Evolutionary conservation across 805 yeast species (phyloP), one percentile per base, ranked within the genome.

Genomic region (Suhomyces canberraensis): DNA sequence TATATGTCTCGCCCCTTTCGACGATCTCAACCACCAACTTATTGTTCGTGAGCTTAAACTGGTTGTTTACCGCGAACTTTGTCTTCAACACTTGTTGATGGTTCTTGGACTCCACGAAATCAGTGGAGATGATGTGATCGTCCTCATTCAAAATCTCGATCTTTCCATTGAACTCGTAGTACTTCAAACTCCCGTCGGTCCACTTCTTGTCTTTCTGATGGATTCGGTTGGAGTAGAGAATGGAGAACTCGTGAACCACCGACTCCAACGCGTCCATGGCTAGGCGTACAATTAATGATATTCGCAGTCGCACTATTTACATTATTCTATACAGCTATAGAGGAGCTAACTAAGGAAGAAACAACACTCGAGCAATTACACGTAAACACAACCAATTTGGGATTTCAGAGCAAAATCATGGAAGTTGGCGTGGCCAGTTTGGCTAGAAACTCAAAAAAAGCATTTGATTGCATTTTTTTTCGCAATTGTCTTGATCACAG

Each of bases 151-250:
- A 56, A 15, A 76, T 52, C 35, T 72, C 71, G 8, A 75, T 38
- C 46, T 75, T 74, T 29, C 67, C 66, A 51, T 76, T 76, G 46
- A 73, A 62, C 44, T 65, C 67, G 49, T 70, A 76, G 49, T 57
- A 63, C 37, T 61, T 60, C 36, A 75, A 48, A 8, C 48, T 58
- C 1, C 81, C 81, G 46, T 76, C 82, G 37, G 60, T 60, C 81
- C 81, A 76, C 40, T 56, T 56, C 47, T 76, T 75, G 31, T 61
- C 65, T 40, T 66, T 73, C 47, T 76, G 78, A 8, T 40, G 42
- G 6, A 73, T 50, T 16, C 79, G 59, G 20, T 51, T 59, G 2
- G 80, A 69, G 50, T 65, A 76, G 11, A 76, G 60, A 3, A 76
- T 55, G n/a, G 54, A 43, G 47, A 60, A 76, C 46, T 75, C 77